These are phyloP conservation scores for Tulasnella sp. DNA, from an alignment of 768 basidiomycete genomes.

Conservation along the genomic window DNA sequence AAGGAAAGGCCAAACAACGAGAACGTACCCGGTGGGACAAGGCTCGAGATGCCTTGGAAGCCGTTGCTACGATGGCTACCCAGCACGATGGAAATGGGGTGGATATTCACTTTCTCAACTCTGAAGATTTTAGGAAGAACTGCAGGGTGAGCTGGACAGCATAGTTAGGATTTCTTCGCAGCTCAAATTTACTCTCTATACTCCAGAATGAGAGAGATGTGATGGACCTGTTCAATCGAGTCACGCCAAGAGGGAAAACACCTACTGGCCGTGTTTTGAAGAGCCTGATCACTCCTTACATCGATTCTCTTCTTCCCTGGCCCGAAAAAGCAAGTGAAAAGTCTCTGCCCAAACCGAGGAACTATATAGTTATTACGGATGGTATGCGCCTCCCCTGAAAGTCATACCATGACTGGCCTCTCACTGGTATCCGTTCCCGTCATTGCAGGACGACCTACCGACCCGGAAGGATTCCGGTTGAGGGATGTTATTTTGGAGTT, in stretches of 20 bases:
- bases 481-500: constrained; percentile 34
- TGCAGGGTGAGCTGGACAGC: constrained; percentile 42
- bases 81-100: constrained; percentile 57
- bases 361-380: background rate
- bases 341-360: background rate
- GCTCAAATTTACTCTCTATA: background rate
- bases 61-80: constrained; percentile 49
- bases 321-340: background rate
- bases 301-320: background rate
- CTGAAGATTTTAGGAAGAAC: constrained; percentile 34
- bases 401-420: too few relatives aligned
- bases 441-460: background rate
- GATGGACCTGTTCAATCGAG: background rate
- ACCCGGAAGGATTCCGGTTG: constrained; percentile 33
- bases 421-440: background rate
- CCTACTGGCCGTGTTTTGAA: background rate
- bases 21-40: constrained; percentile 48
- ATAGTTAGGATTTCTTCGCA: background rate
- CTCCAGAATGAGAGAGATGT: background rate
- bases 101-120: constrained; percentile 60
- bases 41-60: constrained; percentile 49
- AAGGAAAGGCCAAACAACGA: background rate
- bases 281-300: background rate
- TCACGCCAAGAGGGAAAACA: background rate
- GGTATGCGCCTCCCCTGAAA: background rate